Conservation (phyloP, 2,329 filamentous ascomycete species). For the Dactylellina leptospora region DNA sequence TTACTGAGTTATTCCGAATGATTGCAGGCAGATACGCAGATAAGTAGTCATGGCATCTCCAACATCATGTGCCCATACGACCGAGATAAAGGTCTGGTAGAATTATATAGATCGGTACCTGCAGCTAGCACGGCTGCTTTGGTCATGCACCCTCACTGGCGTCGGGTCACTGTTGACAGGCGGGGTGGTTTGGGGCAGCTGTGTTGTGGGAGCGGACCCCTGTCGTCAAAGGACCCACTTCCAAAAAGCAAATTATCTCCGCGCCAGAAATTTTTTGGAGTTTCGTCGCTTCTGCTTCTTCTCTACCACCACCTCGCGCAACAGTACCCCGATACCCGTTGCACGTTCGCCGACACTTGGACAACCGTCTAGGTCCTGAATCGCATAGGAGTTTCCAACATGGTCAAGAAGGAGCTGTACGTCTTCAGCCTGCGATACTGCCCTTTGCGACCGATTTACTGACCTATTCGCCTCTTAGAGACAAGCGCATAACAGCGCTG, state of each 20-base stretch:
- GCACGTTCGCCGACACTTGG: slow-evolving; percentile 27
- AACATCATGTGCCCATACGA: neutral
- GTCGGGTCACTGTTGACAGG: slow-evolving; percentile 2
- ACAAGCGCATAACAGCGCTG: slow-evolving; percentile 88
- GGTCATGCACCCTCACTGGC: slow-evolving; percentile 10
- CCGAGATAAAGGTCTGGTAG: neutral
- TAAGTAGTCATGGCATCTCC: neutral
- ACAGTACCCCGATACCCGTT: neutral
- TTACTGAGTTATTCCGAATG: neutral
- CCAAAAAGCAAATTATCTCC: slow-evolving; percentile 38
- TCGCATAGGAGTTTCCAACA: slow-evolving; percentile 36
- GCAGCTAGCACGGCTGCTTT: slow-evolving; percentile 2
- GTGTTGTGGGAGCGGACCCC: slow-evolving; percentile 19
- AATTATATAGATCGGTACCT: slow-evolving; percentile 8
- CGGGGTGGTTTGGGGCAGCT: neutral
- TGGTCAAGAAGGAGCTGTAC: slow-evolving; percentile 58
- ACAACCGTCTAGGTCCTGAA: neutral
- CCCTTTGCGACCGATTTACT: slow-evolving; percentile 1
- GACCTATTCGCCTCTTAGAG: slow-evolving; percentile 64
- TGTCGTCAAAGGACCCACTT: neutral
- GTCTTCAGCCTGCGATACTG: neutral
- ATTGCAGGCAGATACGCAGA: neutral
- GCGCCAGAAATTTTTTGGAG: slow-evolving; percentile 44
- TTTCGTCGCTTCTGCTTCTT: slow-evolving; percentile 9
- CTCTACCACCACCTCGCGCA: slow-evolving; percentile 17